Evolutionary conservation across 73 alveolate genomes (phyloP), one percentile per base, ranked within the genome.

Genomic region (Tetrahymena elliotti): DNA sequence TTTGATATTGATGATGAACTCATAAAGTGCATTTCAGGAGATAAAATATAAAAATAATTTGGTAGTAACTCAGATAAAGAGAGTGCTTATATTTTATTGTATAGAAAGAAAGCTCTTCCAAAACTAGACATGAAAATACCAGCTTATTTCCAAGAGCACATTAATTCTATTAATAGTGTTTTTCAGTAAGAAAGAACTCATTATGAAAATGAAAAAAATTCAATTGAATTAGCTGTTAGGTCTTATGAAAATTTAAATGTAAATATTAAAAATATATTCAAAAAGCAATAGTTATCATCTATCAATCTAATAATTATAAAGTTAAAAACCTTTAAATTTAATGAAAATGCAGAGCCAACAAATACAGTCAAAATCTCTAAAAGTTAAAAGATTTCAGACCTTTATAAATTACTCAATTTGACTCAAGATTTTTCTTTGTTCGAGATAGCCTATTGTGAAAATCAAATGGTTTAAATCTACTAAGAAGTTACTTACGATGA

Each of bases 71-170:
- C 95, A 16, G 88, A 68, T 68, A 68, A 68, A 68, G 97, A 98
- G 83, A 98, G 97, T 97, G 99, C 99, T 1, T 98, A 98, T 88
- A 98, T 98, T 96, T 94, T 98, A 83, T 94, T 98, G 84, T 98
- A 98, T 95, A 93, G 98, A 40, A 94, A 96, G 93, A 95, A 95
- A 11, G 16, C 88, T 68, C 36, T 68, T 27, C 88, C 88, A 27
- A 27, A n/a, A 31, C 88, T 68, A 27, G 13, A n/a, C 34, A 18
- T 68, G 88, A 68, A 68, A 68, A 68, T 68, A 27, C 88, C 88
- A n/a, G 34, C 34, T 6, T 68, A 68, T 31, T 68, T 68, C 33
- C 37, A 68, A 68, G 88, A 68, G 10, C 88, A 68, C 88, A 68
- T 68, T 6, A 27, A n/a, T 27, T 68, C 88, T 18, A 68, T 68